Evolutionary conservation across 1,284 basidiomycete genomes (phyloP).

Genomic region (Leccinum solheimii): DNA sequence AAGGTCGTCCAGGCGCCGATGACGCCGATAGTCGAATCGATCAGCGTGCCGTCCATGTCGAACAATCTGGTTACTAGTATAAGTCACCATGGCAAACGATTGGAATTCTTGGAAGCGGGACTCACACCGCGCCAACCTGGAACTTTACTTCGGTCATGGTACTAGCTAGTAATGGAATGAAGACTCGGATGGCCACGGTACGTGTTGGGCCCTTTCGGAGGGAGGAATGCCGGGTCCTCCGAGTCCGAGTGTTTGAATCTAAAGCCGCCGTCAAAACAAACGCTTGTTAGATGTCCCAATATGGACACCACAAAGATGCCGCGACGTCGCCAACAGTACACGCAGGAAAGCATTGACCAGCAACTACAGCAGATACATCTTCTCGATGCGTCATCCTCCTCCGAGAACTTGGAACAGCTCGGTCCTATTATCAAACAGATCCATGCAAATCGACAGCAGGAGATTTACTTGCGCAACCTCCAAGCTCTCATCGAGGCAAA

Average conservation of each 20-base stretch:
- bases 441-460: conserved; percentile 87
- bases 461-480: conserved; percentile 85
- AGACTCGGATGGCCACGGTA: not conserved
- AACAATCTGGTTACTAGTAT: conserved; percentile 51
- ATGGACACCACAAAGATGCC: conserved; percentile 50
- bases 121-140: conserved; percentile 57
- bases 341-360: conserved; percentile 78
- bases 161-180: not conserved
- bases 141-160: conserved; percentile 51
- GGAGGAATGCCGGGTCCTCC: not conserved
- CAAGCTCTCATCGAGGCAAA: conserved; percentile 89
- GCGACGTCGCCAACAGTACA: conserved; percentile 70
- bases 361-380: conserved; percentile 87
- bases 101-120: conserved; percentile 4
- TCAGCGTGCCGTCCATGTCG: conserved; percentile 79
- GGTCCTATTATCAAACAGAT: conserved; percentile 93
- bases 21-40: conserved; percentile 73
- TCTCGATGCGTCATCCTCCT: conserved; percentile 79
- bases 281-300: conserved; percentile 11
- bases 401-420: conserved; percentile 91
- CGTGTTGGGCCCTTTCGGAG: not conserved
- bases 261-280: conserved; percentile 33
- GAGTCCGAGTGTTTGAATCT: conserved; percentile 27
- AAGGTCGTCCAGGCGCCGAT: conserved; percentile 75
- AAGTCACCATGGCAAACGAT: conserved; percentile 1